Conservation (phyloP, 805 yeast genomes). For the Saccharomycopsis sp. region DNA sequence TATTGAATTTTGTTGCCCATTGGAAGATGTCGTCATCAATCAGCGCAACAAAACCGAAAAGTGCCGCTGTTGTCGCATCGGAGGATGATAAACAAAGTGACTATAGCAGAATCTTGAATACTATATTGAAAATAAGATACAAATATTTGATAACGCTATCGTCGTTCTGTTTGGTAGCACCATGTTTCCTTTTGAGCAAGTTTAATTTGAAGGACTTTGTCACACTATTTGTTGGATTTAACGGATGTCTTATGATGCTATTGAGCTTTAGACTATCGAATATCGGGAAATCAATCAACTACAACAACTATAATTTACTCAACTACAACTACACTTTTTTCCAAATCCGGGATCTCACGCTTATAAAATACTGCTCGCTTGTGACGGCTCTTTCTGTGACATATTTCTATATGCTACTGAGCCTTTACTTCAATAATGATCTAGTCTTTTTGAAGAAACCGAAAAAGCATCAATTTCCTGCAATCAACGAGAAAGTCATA, state of each 20-base stretch:
- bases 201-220: conserved; percentile 4
- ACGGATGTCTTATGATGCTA: not conserved
- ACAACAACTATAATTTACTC: conserved; percentile 1
- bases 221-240: conserved; percentile 4
- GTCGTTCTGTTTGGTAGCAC: conserved; percentile 2
- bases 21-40: not conserved
- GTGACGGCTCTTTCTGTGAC: not conserved
- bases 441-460: conserved; percentile 3
- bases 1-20: no score
- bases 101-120: conserved; percentile 7
- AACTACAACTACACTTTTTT: conserved; percentile 5
- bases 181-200: conserved; percentile 4
- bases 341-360: not conserved
- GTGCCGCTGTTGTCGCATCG: not conserved
- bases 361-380: not conserved
- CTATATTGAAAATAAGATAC: conserved; percentile 10
- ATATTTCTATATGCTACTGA: conserved; percentile 7
- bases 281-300: conserved; percentile 8
- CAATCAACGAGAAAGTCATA: conserved; percentile 9
- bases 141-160: conserved; percentile 10
- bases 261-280: conserved; percentile 3
- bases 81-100: conserved; percentile 1
- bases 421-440: conserved; percentile 4
- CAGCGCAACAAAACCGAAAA: not conserved
- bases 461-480: conserved; percentile 14